Conservation (phyloP, 2,329 filamentous ascomycete genomes). For the Bipolaris gigantea region DNA sequence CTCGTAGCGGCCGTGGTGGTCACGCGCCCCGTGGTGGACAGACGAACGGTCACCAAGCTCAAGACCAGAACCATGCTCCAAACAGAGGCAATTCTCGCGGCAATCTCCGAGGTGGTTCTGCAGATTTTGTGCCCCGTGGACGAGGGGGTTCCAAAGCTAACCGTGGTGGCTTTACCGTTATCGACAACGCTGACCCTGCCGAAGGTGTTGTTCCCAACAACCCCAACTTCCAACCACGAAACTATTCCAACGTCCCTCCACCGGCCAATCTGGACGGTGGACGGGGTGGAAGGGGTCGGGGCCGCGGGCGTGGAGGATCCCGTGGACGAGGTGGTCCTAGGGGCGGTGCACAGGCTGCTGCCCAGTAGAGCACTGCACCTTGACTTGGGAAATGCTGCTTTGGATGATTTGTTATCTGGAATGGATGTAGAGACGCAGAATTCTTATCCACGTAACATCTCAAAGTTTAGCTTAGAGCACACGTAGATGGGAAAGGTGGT, state of each 20-base stretch:
- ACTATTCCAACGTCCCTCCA: slow-evolving; percentile 44
- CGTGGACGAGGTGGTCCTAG: slow-evolving; percentile 36
- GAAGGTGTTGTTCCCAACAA: slow-evolving; percentile 60
- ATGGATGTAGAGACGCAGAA: not conserved
- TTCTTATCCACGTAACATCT: not conserved
- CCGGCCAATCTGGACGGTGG: slow-evolving; percentile 39
- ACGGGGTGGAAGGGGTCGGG: slow-evolving; percentile 36
- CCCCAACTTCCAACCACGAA: slow-evolving; percentile 58
- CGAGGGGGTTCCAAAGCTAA: slow-evolving; percentile 44
- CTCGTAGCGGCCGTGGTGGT: slow-evolving; percentile 45
- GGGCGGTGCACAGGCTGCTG: slow-evolving; percentile 29
- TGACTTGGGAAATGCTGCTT: not conserved
- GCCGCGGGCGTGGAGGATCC: slow-evolving; percentile 35
- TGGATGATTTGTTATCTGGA: not conserved
- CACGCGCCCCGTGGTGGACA: slow-evolving; percentile 41
- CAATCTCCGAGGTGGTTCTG: slow-evolving; percentile 24
- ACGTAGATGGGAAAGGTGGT: slow-evolving; percentile 1
- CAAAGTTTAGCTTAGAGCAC: not conserved
- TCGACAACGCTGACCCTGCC: slow-evolving; percentile 55
- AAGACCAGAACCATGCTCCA: slow-evolving; percentile 28
- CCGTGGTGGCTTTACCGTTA: slow-evolving; percentile 49
- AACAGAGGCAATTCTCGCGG: slow-evolving; percentile 36
- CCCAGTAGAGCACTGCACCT: slow-evolving; percentile 14
- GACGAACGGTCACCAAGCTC: slow-evolving; percentile 28
- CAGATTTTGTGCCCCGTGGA: slow-evolving; percentile 45